Conservation (phyloP, 2,329 filamentous ascomycete genomes). For the Diaporthe aspalathi region DNA sequence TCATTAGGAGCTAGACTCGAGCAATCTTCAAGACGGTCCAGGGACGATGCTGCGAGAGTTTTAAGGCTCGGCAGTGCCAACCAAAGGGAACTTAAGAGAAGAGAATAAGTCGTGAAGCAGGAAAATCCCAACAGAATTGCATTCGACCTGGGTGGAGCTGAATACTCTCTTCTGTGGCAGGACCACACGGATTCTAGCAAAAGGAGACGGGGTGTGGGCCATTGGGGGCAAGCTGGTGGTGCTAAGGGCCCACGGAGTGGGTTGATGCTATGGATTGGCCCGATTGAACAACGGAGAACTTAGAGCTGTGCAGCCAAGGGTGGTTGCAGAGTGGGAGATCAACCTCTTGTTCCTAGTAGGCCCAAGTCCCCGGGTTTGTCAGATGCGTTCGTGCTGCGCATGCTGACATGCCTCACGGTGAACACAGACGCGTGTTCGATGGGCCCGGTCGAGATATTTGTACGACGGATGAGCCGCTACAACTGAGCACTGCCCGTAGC, state of each 20-base stretch:
- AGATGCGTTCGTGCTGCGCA: constrained; percentile 8
- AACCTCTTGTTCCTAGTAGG: not conserved
- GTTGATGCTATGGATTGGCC: constrained; percentile 6
- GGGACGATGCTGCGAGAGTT: not conserved
- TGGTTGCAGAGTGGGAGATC: not conserved
- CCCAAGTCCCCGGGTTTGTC: not conserved
- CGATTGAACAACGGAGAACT: constrained; percentile 12
- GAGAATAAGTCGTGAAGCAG: not conserved
- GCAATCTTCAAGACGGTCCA: not conserved
- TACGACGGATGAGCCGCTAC: not conserved
- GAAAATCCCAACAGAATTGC: no score
- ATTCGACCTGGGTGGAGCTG: not conserved
- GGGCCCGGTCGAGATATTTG: not conserved
- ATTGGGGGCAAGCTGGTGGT: not conserved
- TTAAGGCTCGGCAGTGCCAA: not conserved
- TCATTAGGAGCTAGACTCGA: not conserved
- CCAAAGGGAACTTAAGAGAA: not conserved
- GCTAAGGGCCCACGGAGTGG: not conserved
- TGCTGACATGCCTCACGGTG: constrained; percentile 6
- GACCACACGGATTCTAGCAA: not conserved
- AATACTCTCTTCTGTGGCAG: not conserved
- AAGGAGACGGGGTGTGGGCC: constrained; percentile 23
- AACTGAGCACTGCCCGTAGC: not conserved
- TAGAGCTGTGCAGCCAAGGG: constrained; percentile 1
- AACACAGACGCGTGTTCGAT: constrained; percentile 9